Conservation (phyloP, 2,329 filamentous ascomycete genomes). For the Fusarium pseudonygamai region DNA sequence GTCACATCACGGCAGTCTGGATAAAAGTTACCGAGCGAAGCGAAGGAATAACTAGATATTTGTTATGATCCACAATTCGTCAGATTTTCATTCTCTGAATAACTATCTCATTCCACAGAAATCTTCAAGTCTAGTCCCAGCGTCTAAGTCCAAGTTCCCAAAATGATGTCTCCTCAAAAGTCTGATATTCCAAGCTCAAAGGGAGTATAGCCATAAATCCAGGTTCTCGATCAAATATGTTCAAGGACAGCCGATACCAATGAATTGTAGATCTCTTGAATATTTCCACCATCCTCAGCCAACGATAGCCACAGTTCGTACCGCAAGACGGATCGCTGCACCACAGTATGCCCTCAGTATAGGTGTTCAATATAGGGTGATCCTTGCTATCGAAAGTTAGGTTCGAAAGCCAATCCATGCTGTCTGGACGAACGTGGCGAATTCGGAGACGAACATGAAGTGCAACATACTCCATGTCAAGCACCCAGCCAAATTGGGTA, state of each 20-base stretch:
- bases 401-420: not conserved
- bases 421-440: not conserved
- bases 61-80: not conserved
- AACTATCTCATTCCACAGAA: not conserved
- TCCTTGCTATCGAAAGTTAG: not conserved
- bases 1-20: not conserved
- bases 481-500: not conserved
- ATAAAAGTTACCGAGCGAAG: not conserved
- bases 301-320: not conserved
- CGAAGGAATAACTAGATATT: not conserved
- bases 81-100: not conserved
- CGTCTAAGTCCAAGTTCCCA: not conserved
- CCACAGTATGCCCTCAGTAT: conserved; percentile 5
- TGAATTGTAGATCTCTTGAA: not conserved
- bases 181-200: not conserved
- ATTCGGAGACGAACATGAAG: not conserved
- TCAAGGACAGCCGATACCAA: fast-evolving
- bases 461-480: not conserved
- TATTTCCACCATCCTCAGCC: not conserved
- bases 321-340: conserved; percentile 3
- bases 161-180: not conserved
- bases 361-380: not conserved
- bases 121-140: not conserved
- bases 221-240: fast-evolving
- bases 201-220: not conserved